Evolutionary conservation across 257 asterid genomes (phyloP), one percentile per base, ranked within the genome.

Genomic region (Fraxinus pennsylvanica): DNA sequence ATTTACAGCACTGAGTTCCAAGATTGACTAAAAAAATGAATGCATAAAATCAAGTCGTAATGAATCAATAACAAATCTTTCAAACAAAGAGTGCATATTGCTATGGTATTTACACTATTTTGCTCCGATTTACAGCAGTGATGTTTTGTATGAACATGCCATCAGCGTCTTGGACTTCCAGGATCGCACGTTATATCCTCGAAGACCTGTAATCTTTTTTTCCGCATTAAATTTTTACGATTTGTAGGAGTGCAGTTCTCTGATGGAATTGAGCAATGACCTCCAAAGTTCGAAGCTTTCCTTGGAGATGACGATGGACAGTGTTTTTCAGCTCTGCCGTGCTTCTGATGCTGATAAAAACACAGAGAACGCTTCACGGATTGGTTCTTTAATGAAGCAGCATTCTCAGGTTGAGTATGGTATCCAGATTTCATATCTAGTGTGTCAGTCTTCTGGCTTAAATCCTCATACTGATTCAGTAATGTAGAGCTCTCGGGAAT

Each of bases 161-260:
- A 19, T 66, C 81, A 79, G 25, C 67, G 14, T 75, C 76, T 66
- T 6, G 88, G 86, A 78, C 86, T 85, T 73, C 33, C 81, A 22
- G 86, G 84, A 68, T 10, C 32, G 39, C n/a, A 77, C 4, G 90
- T 89, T 72, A 87, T 87, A 70, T 89, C 90, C 82, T 74, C 83
- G 74, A 89, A 91, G 66, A 87, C 90, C 85, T 80, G 85, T 81
- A 90, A 72, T 82, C 97, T 83, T 78, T 75, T 88, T 81, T 85
- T 88, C 74, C 81, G 73, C 38, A 71, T 85, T 8, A 75, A 45
- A 10, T 12, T 45, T 45, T 3, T 47, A 6, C 78, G 76, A 32
- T 71, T 80, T 4, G 74, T 47, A 52, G 81, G 36, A 71, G 81
- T 54, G 27, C 50, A 36, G 8, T 75, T 79, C 3, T 76, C 79